A percentile compares a stretch with the other conserved stretches of the same genome.
Conservation (phyloP, 2,329 filamentous ascomycete species). For the Talaromyces islandicus region DNA sequence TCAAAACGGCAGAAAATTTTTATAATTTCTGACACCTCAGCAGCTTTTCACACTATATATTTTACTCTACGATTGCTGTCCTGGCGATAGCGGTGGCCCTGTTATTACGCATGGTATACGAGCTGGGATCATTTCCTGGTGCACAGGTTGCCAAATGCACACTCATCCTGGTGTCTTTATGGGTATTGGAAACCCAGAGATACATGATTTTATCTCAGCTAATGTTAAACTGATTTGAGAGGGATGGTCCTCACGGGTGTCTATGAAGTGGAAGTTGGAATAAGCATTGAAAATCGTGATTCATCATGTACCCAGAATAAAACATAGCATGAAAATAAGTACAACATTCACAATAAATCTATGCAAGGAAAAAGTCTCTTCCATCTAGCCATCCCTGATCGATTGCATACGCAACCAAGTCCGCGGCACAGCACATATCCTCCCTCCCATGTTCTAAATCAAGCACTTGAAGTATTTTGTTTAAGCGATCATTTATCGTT, state of each 20-base stretch:
- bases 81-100: neutral
- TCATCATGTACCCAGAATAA: neutral
- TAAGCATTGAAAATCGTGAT: neutral
- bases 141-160: neutral
- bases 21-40: no score
- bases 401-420: slow-evolving; percentile 39
- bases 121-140: neutral
- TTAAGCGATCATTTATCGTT: slow-evolving; percentile 26
- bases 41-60: no score
- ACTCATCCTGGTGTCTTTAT: neutral
- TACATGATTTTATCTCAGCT: no score
- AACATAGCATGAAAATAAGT: neutral
- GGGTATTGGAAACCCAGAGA: neutral
- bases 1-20: no score
- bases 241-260: no score
- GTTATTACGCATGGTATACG: neutral
- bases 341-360: neutral
- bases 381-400: slow-evolving; percentile 36
- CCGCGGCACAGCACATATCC: slow-evolving; percentile 38
- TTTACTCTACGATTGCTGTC: no score
- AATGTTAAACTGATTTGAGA: no score
- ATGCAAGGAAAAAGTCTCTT: slow-evolving; percentile 29
- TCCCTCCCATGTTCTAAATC: slow-evolving; percentile 33
- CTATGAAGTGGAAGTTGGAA: no score
- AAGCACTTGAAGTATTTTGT: slow-evolving; percentile 28